phyloP scores from a whole-genome alignment of 768 basidiomycete genomes.

The Leccinum variicolor region DNA sequence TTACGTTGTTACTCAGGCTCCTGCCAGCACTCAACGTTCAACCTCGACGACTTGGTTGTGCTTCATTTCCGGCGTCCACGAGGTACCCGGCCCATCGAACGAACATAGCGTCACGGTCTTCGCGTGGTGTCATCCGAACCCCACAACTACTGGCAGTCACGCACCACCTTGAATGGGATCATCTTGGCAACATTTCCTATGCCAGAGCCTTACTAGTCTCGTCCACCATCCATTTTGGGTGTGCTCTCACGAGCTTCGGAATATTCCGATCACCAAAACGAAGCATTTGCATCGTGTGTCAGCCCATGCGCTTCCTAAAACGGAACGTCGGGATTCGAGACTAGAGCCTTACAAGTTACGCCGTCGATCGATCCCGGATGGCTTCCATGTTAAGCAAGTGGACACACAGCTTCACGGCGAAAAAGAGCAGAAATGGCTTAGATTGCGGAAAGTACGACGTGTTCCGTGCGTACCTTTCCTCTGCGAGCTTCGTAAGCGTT shows the following conservation, averaged over 20 bases:
- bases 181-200: constrained; percentile 18
- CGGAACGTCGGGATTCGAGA: no score
- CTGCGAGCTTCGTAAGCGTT: constrained; percentile 2
- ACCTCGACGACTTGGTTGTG: not conserved
- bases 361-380: not conserved
- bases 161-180: constrained; percentile 21
- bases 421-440: constrained; percentile 17
- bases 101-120: constrained; percentile 1
- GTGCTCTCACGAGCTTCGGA: no score
- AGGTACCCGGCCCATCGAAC: constrained; percentile 8
- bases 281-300: no score
- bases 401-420: constrained; percentile 12
- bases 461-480: constrained; percentile 16
- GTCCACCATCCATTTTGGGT: no score
- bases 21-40: not conserved
- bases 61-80: constrained; percentile 4
- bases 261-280: no score
- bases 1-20: no score
- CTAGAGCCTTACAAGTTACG: not conserved
- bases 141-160: not conserved
- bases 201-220: constrained; percentile 4
- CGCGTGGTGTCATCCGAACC: not conserved
- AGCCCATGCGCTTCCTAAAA: no score
- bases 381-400: constrained; percentile 15
- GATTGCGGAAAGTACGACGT: constrained; percentile 17